phyloP scores from a whole-genome alignment of 352 stramenopile genomes.

The Halophytophthora polymorphica region DNA sequence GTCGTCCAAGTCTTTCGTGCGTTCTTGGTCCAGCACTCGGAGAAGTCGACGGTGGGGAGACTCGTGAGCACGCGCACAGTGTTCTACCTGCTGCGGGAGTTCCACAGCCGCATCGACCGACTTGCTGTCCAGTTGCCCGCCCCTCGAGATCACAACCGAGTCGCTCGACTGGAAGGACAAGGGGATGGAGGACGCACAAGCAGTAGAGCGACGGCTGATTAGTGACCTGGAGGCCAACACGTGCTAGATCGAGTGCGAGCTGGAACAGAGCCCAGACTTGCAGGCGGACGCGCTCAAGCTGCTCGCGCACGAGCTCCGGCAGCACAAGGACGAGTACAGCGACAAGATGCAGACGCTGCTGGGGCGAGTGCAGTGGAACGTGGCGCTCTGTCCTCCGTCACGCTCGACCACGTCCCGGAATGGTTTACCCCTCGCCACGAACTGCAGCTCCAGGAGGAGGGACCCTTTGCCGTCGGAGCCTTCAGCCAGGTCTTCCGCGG shows the following conservation, averaged over 20 bases:
- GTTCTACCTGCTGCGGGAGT: not conserved
- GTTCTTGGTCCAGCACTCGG: slow-evolving; percentile 10
- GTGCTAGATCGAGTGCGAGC: slow-evolving; percentile 2
- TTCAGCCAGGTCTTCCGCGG: slow-evolving; percentile 15
- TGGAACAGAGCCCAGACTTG: slow-evolving; percentile 3
- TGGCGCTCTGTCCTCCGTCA: slow-evolving; percentile 10
- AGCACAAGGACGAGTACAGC: slow-evolving; percentile 9
- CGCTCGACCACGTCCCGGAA: slow-evolving; percentile 6
- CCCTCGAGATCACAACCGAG: not conserved
- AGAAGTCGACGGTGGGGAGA: slow-evolving; percentile 10
- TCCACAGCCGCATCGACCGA: slow-evolving; percentile 7
- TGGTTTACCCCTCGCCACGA: slow-evolving; percentile 27
- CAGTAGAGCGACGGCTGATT: slow-evolving; percentile 5
- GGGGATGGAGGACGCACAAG: not conserved
- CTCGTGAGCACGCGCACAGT: slow-evolving; percentile 14
- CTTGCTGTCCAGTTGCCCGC: not conserved
- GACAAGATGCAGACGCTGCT: slow-evolving; percentile 1
- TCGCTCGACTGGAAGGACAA: slow-evolving; percentile 3
- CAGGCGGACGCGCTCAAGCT: slow-evolving; percentile 7
- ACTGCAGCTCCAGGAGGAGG: slow-evolving; percentile 9
- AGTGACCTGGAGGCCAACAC: slow-evolving; percentile 8
- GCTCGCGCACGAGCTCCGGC: slow-evolving; percentile 8
- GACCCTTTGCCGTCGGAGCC: slow-evolving; percentile 8
- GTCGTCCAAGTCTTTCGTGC: slow-evolving; percentile 8
- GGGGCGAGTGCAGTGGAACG: slow-evolving; percentile 1